A percentile compares a stretch with the other conserved stretches of the same genome.
phyloP scores from a whole-genome alignment of 2,329 filamentous ascomycete genomes.

The Tolypocladium guangdongense region DNA sequence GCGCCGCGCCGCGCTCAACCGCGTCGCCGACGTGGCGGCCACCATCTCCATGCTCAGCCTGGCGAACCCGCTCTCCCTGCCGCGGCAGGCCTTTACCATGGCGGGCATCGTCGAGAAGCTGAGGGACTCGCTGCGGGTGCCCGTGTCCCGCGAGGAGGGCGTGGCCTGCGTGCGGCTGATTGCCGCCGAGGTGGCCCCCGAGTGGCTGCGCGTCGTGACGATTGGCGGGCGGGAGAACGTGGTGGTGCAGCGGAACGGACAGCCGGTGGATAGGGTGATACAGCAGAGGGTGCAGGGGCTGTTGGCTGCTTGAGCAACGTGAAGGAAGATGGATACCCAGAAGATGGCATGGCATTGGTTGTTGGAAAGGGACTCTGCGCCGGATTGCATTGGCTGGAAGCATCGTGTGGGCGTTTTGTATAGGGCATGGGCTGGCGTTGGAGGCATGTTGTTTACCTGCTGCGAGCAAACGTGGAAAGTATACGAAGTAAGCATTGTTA shows the following conservation, averaged over 20 bases:
- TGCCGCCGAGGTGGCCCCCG: slow-evolving; percentile 42
- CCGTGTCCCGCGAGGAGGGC: slow-evolving; percentile 42
- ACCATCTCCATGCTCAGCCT: slow-evolving; percentile 57
- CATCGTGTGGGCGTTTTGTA: slow-evolving; percentile 4
- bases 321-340: not conserved
- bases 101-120: slow-evolving; percentile 51
- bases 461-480: not conserved
- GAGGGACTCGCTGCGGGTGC: slow-evolving; percentile 52
- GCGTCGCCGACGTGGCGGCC: slow-evolving; percentile 56
- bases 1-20: slow-evolving; percentile 54
- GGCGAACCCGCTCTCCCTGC: slow-evolving; percentile 35
- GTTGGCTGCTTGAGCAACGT: slow-evolving; percentile 10
- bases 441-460: not conserved
- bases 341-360: not conserved
- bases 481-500: not conserved
- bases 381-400: not conserved
- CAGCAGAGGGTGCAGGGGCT: slow-evolving; percentile 25
- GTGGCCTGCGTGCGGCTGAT: slow-evolving; percentile 38
- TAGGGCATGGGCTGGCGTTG: slow-evolving; percentile 1
- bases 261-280: slow-evolving; percentile 26
- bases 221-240: slow-evolving; percentile 46
- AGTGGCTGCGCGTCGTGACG: slow-evolving; percentile 42
- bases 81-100: slow-evolving; percentile 55
- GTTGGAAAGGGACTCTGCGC: not conserved
- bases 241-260: slow-evolving; percentile 37